Base-by-base conservation (phyloP, 371 early-diverging fungal species). In the Apophysomyces elegans region DNA sequence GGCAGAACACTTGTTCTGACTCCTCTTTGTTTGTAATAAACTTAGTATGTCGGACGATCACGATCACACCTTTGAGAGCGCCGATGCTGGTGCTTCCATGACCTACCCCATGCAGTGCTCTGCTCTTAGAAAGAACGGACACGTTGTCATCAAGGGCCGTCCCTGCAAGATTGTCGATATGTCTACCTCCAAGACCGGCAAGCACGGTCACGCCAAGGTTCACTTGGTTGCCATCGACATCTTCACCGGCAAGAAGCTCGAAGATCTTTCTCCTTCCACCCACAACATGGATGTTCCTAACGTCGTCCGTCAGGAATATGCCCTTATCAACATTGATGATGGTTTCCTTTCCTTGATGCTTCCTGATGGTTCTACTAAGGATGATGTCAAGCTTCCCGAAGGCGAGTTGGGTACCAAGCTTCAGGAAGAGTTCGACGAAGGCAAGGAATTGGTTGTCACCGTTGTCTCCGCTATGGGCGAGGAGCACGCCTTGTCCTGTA, bases 191-290 rank as follows among this genome's bases (percentile, higher is more conserved):
- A 95, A 93, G 90, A 94, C 94, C 68, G 94, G 99, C 81, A 99
- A 99, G 96, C 99, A 99, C 95, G 99, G 99, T 71, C 99, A 98
- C 93, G 99, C 99, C 85, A 98, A 98, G 95, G 98, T 99, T 73
- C 90, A 99, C 87, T 83, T 97, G 84, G 92, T 93, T 59, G 98
- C 87, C 73, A 90, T 91, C 70, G 99, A 98, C 81, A 96, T 98
- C 86, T 98, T 98, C 90, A 98, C 95, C 72, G 89, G 88, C 81
- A 95, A 92, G 85, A 85, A 91, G 83, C 84, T 84, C 71, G 95
- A 95, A 86, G 99, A 99, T 87, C 81, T 99, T 75, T 97, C 96
- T 71, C 99, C 99, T 75, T 99, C 99, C 77, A 99, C 99, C 84
- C 98, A 98, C 92, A 99, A 99, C 93, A 96, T 99, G 96, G 94